These are phyloP conservation scores for Esteya vermicola DNA, from an alignment of 2,329 filamentous ascomycete genomes.

Conservation along the genomic window DNA sequence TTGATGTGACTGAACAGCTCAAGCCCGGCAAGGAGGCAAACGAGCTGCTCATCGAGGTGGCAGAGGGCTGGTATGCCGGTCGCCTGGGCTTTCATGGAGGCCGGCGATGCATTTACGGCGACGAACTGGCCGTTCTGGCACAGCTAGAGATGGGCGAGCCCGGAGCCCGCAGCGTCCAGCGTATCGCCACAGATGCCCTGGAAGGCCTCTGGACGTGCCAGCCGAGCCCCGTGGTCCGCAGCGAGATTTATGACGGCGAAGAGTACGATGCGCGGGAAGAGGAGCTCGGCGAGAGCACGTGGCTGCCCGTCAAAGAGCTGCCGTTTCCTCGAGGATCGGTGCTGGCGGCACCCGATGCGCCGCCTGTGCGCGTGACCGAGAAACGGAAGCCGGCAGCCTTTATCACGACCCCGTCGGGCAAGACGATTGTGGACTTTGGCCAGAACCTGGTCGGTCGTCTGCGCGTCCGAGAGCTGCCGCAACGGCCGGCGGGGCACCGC, in stretches of 20 bases:
- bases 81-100: slow-evolving; percentile 12
- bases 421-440: slow-evolving; percentile 39
- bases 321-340: slow-evolving; percentile 14
- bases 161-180: no score
- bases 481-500: slow-evolving; percentile 20
- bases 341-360: slow-evolving; percentile 25
- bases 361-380: slow-evolving; percentile 26
- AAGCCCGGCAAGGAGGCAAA: slow-evolving; percentile 15
- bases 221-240: slow-evolving; percentile 15
- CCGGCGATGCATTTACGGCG: slow-evolving; percentile 11
- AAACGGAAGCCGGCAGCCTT: slow-evolving; percentile 16
- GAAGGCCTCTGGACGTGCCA: slow-evolving; percentile 9
- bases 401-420: slow-evolving; percentile 22
- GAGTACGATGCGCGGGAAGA: slow-evolving; percentile 26
- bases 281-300: background rate
- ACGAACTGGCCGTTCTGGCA: slow-evolving; percentile 9
- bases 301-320: slow-evolving; percentile 14
- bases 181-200: background rate
- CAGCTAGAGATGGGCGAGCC: slow-evolving; percentile 12
- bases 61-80: slow-evolving; percentile 29
- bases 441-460: slow-evolving; percentile 42
- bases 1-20: slow-evolving; percentile 21
- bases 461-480: slow-evolving; percentile 15
- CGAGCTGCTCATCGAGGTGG: slow-evolving; percentile 23
- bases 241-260: slow-evolving; percentile 39